Conservation (phyloP, 805 yeast species). For the Candida peoriensis region DNA sequence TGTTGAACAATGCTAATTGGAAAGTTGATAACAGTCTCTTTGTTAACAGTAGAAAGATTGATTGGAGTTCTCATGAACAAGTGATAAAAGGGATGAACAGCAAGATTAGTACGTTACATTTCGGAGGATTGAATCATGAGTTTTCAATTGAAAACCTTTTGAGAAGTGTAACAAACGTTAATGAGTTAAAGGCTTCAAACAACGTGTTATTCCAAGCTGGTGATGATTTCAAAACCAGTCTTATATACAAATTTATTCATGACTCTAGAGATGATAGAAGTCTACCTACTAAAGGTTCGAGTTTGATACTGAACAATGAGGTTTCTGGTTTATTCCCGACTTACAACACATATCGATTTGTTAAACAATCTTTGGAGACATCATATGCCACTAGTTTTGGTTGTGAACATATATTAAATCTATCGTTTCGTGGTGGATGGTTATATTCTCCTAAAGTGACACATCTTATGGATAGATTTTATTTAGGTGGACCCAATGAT, state of each 20-base stretch:
- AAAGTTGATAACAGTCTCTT: slow-evolving; percentile 46
- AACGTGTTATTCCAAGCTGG: slow-evolving; percentile 56
- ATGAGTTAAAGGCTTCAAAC: slow-evolving; percentile 43
- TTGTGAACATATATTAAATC: slow-evolving; percentile 36
- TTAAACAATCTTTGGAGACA: slow-evolving; percentile 32
- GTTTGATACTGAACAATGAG: slow-evolving; percentile 38
- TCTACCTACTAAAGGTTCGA: slow-evolving; percentile 42
- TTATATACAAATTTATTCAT: slow-evolving; percentile 35
- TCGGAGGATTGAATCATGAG: slow-evolving; percentile 40
- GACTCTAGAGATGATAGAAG: slow-evolving; percentile 38
- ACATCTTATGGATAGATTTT: slow-evolving; percentile 75
- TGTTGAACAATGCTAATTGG: slow-evolving; percentile 44
- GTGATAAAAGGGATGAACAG: slow-evolving; percentile 37
- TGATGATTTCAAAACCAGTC: slow-evolving; percentile 52
- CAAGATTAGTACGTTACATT: slow-evolving; percentile 24
- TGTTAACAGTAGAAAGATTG: slow-evolving; percentile 45
- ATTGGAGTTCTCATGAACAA: slow-evolving; percentile 54
- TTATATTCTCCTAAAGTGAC: slow-evolving; percentile 35
- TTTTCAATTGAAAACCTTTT: slow-evolving; percentile 37
- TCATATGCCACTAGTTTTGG: slow-evolving; percentile 29
- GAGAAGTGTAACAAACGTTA: slow-evolving; percentile 38
- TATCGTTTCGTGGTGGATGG: slow-evolving; percentile 50
- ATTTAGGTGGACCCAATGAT: slow-evolving; percentile 73
- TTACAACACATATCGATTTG: slow-evolving; percentile 25
- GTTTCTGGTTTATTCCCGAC: slow-evolving; percentile 28